phyloP scores from a whole-genome alignment of 2,329 filamentous ascomycete species.

The Aspergillus sp. region DNA sequence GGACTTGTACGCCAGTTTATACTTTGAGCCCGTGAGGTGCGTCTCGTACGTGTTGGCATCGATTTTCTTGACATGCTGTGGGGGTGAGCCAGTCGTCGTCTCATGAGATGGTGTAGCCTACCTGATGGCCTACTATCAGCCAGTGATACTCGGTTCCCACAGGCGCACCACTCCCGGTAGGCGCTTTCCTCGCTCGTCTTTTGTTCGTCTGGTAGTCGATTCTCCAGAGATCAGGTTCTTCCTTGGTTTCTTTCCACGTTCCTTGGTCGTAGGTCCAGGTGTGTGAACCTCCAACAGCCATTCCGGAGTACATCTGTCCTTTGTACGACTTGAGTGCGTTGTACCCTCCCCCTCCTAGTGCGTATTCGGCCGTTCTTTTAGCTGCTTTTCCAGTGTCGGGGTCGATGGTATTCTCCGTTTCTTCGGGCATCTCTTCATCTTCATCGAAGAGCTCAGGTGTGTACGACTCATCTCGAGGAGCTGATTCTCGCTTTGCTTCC shows the following conservation, averaged over 20 bases:
- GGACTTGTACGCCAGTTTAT: constrained; percentile 39
- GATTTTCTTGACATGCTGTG: constrained; percentile 36
- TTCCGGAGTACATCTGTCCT: constrained; percentile 40
- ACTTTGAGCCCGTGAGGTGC: constrained; percentile 36
- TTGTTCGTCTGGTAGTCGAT: constrained; percentile 37
- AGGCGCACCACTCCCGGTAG: constrained; percentile 35
- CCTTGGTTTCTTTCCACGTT: constrained; percentile 38
- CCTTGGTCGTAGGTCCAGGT: constrained; percentile 42
- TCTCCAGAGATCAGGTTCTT: constrained; percentile 39
- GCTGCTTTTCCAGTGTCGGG: not conserved
- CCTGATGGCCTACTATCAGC: constrained; percentile 39
- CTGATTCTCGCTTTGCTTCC: not conserved
- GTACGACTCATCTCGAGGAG: not conserved
- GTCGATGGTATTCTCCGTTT: constrained; percentile 13
- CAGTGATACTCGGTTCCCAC: constrained; percentile 40
- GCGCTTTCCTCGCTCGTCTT: constrained; percentile 33
- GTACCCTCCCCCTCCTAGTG: constrained; percentile 25
- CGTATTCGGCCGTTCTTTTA: constrained; percentile 1
- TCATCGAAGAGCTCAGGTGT: constrained; percentile 16
- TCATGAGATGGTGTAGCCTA: constrained; percentile 11
- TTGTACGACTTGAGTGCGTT: constrained; percentile 36
- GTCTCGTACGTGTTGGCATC: constrained; percentile 42
- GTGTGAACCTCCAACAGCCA: constrained; percentile 40
- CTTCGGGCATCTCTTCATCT: constrained; percentile 25
- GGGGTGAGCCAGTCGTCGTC: not conserved